Percentiles rank a stretch among this genome's conserved stretches.
Conservation (phyloP, 192 early-diverging fungal species). For the Umbelopsis isabellina region DNA sequence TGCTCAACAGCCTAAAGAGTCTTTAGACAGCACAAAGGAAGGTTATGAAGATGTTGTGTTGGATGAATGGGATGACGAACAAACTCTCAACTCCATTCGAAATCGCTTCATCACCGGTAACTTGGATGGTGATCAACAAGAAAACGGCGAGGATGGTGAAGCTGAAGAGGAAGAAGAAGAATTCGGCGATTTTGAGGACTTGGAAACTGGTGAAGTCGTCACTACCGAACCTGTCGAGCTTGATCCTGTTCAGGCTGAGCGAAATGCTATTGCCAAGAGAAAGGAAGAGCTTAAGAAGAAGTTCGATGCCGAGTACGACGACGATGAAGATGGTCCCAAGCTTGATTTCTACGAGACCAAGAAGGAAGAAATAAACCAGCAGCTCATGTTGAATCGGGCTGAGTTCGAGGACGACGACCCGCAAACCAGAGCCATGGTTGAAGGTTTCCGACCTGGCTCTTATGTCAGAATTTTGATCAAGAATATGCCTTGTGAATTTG, state of each 20-base stretch:
- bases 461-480: slow-evolving; percentile 93
- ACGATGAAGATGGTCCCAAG: slow-evolving; percentile 59
- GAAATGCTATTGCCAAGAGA: slow-evolving; percentile 74
- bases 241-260: slow-evolving; percentile 59
- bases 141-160: slow-evolving; percentile 40
- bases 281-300: slow-evolving; percentile 91
- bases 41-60: slow-evolving; percentile 59
- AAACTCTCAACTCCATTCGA: slow-evolving; percentile 68
- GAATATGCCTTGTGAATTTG: slow-evolving; percentile 94
- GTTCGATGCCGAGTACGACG: slow-evolving; percentile 92
- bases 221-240: slow-evolving; percentile 52
- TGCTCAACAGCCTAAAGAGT: slow-evolving; percentile 30
- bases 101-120: slow-evolving; percentile 80
- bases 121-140: slow-evolving; percentile 42
- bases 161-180: slow-evolving; percentile 63
- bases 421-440: slow-evolving; percentile 74
- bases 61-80: slow-evolving; percentile 70
- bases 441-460: slow-evolving; percentile 91
- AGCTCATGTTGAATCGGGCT: slow-evolving; percentile 77
- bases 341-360: slow-evolving; percentile 85
- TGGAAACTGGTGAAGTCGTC: slow-evolving; percentile 58
- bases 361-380: slow-evolving; percentile 88
- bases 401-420: slow-evolving; percentile 90
- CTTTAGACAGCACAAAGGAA: slow-evolving; percentile 75
- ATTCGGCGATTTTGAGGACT: slow-evolving; percentile 80